Base-by-base conservation (phyloP, 139 green algal species). In the Microglena sp. region DNA sequence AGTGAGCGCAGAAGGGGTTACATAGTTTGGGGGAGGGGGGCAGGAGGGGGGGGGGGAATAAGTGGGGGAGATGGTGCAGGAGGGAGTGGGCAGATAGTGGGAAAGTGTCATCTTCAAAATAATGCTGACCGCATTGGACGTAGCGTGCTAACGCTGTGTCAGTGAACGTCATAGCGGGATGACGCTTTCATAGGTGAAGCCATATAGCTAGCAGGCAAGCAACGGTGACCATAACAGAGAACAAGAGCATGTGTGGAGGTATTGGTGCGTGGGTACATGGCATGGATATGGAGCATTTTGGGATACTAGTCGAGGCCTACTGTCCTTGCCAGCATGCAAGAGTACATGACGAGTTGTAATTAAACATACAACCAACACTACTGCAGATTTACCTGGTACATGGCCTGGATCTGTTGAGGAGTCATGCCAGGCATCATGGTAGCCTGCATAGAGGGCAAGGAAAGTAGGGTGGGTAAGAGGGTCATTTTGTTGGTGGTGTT, bases 381-480 rank as follows among this genome's bases (percentile, higher is more conserved):
- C 11, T 50, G 40, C 15, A 15, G 11, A 11, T 15, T 15, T 29
- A 67, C 60, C 60, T 67, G 60, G 36, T 67, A 67, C 60, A 67
- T 67, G 7, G 22, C 15, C 40, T 67, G 60, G 40, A 67, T 67
- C 5, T 40, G 40, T 8, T 24, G 40, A 40, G 60, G 60, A 8
- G 36, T 67, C 36, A 57, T 57, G 22, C 36, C 60, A 34, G 60
- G 40, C 60, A 57, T 57, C 15, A 18, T 11, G 40, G 40, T 50
- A 18, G 40, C 40, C 40, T 50, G 40, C 21, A 28, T 60, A 15
- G n/a, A 15, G 22, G 53, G 22, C n/a, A 22, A 15, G n/a, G 53
- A 7, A n/a, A n/a, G n/a, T n/a, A n/a, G n/a, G n/a, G n/a, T n/a
- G n/a, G n/a, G n/a, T n/a, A n/a, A n/a, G n/a, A n/a, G n/a, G n/a